Conservation (phyloP, 495 filamentous ascomycete species). For the Tuber umbilicatum region DNA sequence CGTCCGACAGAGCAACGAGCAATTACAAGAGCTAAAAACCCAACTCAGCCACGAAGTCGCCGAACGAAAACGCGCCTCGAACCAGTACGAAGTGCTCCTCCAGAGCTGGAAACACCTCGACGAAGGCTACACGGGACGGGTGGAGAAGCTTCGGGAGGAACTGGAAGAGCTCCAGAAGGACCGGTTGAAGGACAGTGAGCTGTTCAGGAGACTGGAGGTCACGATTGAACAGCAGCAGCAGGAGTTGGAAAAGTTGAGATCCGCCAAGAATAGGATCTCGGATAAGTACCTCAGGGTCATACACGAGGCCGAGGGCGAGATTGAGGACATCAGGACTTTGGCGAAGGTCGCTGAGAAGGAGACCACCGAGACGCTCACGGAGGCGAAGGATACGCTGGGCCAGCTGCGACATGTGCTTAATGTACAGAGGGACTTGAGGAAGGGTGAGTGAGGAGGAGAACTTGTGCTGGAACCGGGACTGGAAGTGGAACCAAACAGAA, state of each 20-base stretch:
- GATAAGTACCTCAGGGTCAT: slow-evolving; percentile 57
- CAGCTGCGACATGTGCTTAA: slow-evolving; percentile 37
- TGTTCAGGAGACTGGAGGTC: slow-evolving; percentile 45
- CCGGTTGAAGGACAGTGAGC: slow-evolving; percentile 44
- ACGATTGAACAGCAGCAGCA: slow-evolving; percentile 49
- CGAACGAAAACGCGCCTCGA: slow-evolving; percentile 46
- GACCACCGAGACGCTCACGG: slow-evolving; percentile 25
- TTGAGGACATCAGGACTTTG: slow-evolving; percentile 28
- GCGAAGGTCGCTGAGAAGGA: slow-evolving; percentile 30
- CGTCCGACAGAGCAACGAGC: slow-evolving; percentile 56
- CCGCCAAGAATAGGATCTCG: slow-evolving; percentile 56
- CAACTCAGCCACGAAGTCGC: slow-evolving; percentile 51
- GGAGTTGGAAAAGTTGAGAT: slow-evolving; percentile 54
- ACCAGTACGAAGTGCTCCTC: slow-evolving; percentile 65
- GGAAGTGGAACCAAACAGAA: slow-evolving; percentile 14
- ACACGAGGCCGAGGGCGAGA: slow-evolving; percentile 46
- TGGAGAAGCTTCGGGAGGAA: slow-evolving; percentile 53
- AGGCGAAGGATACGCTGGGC: slow-evolving; percentile 33
- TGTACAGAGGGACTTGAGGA: slow-evolving; percentile 36
- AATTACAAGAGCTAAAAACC: slow-evolving; percentile 58
- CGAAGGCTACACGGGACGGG: slow-evolving; percentile 52
- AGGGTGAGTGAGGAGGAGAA: background rate
- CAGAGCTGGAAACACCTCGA: slow-evolving; percentile 59
- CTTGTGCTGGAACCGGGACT: slow-evolving; percentile 11
- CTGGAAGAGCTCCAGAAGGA: slow-evolving; percentile 45